Evolutionary conservation across 768 basidiomycete genomes (phyloP), one percentile per base, ranked within the genome.

Genomic region (Macrocybe gigantea): DNA sequence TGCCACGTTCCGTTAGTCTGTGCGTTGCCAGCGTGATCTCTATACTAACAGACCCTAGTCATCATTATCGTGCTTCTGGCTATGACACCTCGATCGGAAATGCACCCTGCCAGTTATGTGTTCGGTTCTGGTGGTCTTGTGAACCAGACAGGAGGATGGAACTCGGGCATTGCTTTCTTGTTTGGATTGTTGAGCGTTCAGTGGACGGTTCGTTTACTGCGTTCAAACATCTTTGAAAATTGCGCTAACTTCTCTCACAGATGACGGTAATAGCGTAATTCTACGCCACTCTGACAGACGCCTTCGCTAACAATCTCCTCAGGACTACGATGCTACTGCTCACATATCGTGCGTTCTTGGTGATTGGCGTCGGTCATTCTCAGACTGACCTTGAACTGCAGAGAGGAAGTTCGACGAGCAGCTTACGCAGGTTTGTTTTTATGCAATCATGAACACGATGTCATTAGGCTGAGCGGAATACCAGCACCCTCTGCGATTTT

Each of bases 141-240:
- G 41, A 95, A 95, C 62, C 78, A 82, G 56, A 85, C 89, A 1
- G 88, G 88, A 30, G 90, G 85, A 50, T 83, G 81, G 77, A 83
- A 81, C 54, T 78, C 74, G 36, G 91, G 91, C 0, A 69, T 94
- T 38, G 83, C 89, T 0, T 92, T 93, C 69, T 68, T 91, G 14
- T 84, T 95, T 54, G 92, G 91, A 22, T 65, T 93, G 44, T 72
- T 93, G 30, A 86, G 83, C 49, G 92, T 94, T 14, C 89, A 92
- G 61, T 92, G 89, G 87, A 89, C 87, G 54, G 83, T 88, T 56
- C 33, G 83, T 67, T 29, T 31, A 9, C 48, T 29, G 32, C 13
- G 14, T 38, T 11, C 33, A 43, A 15, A 39, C n/a, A 45, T 31
- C 30, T 53, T 30, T 41, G 12, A 35, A 29, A 34, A 22, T 33